Evolutionary conservation across 2,329 filamentous ascomycete genomes (phyloP).

Genomic region (Neofusicoccum parvum): DNA sequence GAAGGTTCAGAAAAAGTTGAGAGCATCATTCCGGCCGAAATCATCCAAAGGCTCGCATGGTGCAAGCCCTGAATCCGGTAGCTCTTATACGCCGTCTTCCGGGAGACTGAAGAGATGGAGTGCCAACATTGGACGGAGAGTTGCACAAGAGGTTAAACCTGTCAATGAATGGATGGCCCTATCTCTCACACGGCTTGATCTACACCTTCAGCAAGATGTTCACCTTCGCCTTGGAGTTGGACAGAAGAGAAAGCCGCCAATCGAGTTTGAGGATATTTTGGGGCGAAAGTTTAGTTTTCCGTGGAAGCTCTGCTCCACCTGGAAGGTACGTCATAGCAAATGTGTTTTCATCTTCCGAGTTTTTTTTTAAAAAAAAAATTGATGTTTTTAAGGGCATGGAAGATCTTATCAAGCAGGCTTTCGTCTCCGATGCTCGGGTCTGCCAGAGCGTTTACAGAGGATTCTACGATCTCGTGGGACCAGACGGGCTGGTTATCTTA

Average conservation of each 20-base stretch:
- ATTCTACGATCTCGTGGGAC: slow-evolving; percentile 51
- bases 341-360: neutral
- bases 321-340: slow-evolving; percentile 64
- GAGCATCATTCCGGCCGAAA: neutral
- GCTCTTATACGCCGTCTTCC: neutral
- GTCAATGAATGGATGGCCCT: neutral
- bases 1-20: too few relatives aligned
- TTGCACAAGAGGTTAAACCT: neutral
- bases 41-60: neutral
- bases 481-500: slow-evolving; percentile 52
- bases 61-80: neutral
- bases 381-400: slow-evolving; percentile 48
- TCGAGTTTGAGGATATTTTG: slow-evolving; percentile 89
- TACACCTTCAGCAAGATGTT: neutral
- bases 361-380: neutral
- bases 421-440: slow-evolving; percentile 49
- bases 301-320: slow-evolving; percentile 80
- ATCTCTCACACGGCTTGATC: neutral
- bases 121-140: neutral
- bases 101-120: neutral
- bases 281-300: slow-evolving; percentile 92
- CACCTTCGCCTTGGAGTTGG: neutral
- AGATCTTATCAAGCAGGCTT: slow-evolving; percentile 52
- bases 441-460: slow-evolving; percentile 48
- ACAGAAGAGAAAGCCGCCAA: slow-evolving; percentile 61